Percentiles rank a stretch among this genome's conserved stretches.
phyloP scores from a whole-genome alignment of 306 rosid genomes.

The Casuarina glauca region DNA sequence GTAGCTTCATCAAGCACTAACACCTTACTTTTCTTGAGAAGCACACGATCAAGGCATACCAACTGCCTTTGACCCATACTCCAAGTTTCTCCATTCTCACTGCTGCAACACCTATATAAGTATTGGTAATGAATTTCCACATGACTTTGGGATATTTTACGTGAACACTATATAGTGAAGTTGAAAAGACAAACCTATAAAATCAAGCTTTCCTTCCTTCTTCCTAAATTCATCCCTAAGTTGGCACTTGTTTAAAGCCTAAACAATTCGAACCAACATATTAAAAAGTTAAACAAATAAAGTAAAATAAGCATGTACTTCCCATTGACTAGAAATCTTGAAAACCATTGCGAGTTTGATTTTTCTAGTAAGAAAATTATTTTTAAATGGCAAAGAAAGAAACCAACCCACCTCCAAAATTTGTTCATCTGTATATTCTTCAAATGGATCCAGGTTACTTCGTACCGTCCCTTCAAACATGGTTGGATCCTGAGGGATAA shows the following conservation, averaged over 20 bases:
- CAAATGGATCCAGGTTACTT: constrained; percentile 50
- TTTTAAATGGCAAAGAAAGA: not conserved
- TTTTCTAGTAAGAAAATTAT: not conserved
- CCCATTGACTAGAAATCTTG: not conserved
- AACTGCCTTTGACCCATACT: constrained; percentile 52
- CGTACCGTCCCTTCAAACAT: constrained; percentile 58
- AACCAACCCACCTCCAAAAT: constrained; percentile 51
- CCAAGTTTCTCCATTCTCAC: constrained; percentile 64
- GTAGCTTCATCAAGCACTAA: constrained; percentile 94
- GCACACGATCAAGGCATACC: constrained; percentile 46
- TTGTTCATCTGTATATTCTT: constrained; percentile 51
- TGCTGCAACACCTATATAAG: constrained; percentile 22
- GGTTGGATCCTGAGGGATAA: constrained; percentile 68
- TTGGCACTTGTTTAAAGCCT: constrained; percentile 84
- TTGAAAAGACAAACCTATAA: not conserved
- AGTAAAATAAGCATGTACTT: not conserved
- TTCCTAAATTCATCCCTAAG: constrained; percentile 38
- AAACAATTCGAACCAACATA: constrained; percentile 22
- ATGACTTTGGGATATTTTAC: not conserved
- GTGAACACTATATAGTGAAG: not conserved
- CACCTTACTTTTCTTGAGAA: constrained; percentile 78
- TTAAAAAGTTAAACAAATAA: not conserved
- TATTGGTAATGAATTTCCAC: not conserved
- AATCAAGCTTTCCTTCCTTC: constrained; percentile 5
- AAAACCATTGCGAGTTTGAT: not conserved